Conservation (phyloP, 805 yeast genomes). For the Kodamaea neixiangensis region DNA sequence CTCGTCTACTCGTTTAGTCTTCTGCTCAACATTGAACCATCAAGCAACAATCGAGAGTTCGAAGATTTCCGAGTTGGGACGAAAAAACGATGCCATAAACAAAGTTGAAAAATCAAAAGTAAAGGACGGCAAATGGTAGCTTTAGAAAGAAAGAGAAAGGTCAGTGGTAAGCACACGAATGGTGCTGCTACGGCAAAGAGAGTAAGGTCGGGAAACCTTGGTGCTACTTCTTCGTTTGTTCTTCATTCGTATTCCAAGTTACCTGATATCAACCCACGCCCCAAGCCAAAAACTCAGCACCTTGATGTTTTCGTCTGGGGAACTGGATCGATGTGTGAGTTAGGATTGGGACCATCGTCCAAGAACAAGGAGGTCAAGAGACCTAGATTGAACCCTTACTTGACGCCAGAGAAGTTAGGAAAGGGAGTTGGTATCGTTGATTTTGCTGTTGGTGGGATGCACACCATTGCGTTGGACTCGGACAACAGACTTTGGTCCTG, state of each 20-base stretch:
- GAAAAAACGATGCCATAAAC: conserved; percentile 2
- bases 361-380: conserved; percentile 92
- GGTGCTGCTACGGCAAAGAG: conserved; percentile 22
- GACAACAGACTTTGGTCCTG: conserved; percentile 90
- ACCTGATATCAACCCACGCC: conserved; percentile 46
- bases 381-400: conserved; percentile 84
- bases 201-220: conserved; percentile 7
- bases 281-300: conserved; percentile 41
- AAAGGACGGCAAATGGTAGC: conserved; percentile 40
- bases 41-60: not conserved
- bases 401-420: conserved; percentile 49
- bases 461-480: conserved; percentile 77
- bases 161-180: conserved; percentile 16
- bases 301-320: conserved; percentile 93
- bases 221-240: conserved; percentile 42
- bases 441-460: conserved; percentile 96
- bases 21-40: too few species aligned
- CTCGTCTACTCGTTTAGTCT: too few species aligned
- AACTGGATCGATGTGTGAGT: conserved; percentile 94
- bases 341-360: conserved; percentile 95
- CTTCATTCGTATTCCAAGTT: conserved; percentile 51
- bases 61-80: not conserved
- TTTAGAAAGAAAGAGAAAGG: conserved; percentile 38
- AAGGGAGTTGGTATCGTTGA: conserved; percentile 69
- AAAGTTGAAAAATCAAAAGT: conserved; percentile 5